Evolutionary conservation across 179 eudicot genomes (phyloP), one percentile per base, ranked within the genome.

Genomic region (Gypsophila paniculata): DNA sequence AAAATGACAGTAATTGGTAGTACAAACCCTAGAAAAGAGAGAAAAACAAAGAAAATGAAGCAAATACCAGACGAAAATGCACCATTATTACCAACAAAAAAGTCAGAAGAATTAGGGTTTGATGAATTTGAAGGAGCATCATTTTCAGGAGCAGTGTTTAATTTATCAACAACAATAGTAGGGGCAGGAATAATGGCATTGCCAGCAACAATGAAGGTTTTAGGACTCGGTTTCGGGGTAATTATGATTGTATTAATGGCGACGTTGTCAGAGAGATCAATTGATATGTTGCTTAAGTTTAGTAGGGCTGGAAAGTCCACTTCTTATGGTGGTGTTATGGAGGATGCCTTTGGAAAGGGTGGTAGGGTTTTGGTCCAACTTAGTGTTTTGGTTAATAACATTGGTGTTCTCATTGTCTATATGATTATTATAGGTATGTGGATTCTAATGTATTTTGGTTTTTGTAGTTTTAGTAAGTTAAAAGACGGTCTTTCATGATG

Each of bases 101-200:
- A 75, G 6, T 48, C 44, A 38, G 85, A 67, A 61, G 80, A 74
- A 67, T 71, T 42, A 59, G 79, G 74, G 19, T 72, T 71, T 68
- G 86, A 82, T 76, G 90, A 85, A 64, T 86, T 86, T 69, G 71
- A 86, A 57, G 95, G 92, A 14, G 89, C 91, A 62, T 88, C 93
- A 4, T 84, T 85, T 51, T 61, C 82, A 11, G 93, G 97, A 9
- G 89, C 89, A 15, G 91, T 91, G 0, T 82, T 91, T 55, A 91
- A 91, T 76, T 74, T 91, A 19, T 85, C 97, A 21, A 88, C 97
- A 7, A 90, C 91, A 57, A 88, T 91, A 22, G 84, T 91, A 11
- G 97, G 97, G 0, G 96, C 96, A 46, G 97, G 93, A 13, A 90
- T 91, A 42, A 90, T 91, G 97, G 87, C 92, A 0, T 72, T 91